Evolutionary conservation across 768 basidiomycete species (phyloP).

Genomic region (Boletus eberwhitei): DNA sequence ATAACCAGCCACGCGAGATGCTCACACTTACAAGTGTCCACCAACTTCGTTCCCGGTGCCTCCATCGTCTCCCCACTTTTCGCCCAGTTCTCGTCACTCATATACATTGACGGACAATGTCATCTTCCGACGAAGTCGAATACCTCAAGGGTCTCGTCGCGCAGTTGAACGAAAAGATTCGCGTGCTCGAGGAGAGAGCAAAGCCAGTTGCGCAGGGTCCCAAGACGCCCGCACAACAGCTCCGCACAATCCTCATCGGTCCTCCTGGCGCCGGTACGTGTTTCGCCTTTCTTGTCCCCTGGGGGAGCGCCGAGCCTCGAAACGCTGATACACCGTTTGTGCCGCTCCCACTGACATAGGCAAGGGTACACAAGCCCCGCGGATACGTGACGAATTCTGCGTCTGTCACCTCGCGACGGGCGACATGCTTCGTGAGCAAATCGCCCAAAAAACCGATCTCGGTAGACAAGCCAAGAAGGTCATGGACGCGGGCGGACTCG

Average conservation of each 20-base stretch:
- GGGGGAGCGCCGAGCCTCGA: not conserved
- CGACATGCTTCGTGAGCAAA: slow-evolving; percentile 97
- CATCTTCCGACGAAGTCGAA: slow-evolving; percentile 75
- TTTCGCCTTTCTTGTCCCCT: not conserved
- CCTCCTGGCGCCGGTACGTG: slow-evolving; percentile 93
- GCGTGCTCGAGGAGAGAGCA: slow-evolving; percentile 65
- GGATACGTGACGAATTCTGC: slow-evolving; percentile 88
- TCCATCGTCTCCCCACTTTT: not conserved
- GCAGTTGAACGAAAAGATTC: slow-evolving; percentile 90
- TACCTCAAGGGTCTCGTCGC: slow-evolving; percentile 91
- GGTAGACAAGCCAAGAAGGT: slow-evolving; percentile 94
- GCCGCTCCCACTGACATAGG: slow-evolving; percentile 43
- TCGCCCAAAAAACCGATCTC: slow-evolving; percentile 78
- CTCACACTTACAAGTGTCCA: slow-evolving; percentile 2
- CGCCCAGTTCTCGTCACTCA: not conserved
- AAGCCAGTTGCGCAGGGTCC: slow-evolving; percentile 42
- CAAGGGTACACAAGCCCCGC: slow-evolving; percentile 97
- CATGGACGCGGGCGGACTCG: slow-evolving; percentile 95
- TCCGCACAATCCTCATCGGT: slow-evolving; percentile 89
- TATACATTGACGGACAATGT: slow-evolving; percentile 40
- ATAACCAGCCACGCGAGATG: not conserved
- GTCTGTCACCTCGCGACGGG: slow-evolving; percentile 98
- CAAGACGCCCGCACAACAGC: slow-evolving; percentile 71
- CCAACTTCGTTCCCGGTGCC: not conserved
- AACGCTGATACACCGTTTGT: not conserved